Conservation (phyloP, 202 grass and related monocot genomes). For the Panicum hallii region DNA sequence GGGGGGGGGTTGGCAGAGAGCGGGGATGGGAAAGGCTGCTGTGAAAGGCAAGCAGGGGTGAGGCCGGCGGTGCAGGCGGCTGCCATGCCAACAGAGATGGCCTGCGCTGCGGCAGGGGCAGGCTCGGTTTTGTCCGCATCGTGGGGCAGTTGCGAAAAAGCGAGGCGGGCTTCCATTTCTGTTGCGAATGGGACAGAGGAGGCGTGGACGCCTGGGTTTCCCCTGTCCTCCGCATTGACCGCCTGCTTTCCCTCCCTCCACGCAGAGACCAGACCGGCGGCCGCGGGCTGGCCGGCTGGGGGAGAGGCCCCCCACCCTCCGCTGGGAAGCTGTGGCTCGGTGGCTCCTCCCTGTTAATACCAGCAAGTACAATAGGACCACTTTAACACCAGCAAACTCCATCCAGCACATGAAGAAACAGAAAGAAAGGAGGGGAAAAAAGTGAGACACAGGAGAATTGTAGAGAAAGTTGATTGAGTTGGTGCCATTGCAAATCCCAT, state of each 20-base stretch:
- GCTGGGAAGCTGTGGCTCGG: no score
- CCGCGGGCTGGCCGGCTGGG: no score
- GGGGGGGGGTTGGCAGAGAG: no score
- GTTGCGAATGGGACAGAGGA: not conserved
- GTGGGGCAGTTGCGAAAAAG: conserved; percentile 16
- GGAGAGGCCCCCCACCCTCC: no score
- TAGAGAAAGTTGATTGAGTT: no score
- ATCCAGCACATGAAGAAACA: no score
- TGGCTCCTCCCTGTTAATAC: no score
- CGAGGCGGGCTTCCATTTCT: conserved; percentile 15
- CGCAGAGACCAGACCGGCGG: not conserved
- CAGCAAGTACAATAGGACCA: no score
- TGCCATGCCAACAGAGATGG: not conserved
- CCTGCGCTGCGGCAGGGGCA: not conserved
- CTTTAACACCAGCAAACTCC: no score
- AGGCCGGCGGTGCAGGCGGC: not conserved
- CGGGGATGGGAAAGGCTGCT: not conserved
- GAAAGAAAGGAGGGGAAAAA: no score
- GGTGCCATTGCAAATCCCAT: no score
- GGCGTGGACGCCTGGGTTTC: not conserved
- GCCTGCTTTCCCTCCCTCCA: not conserved
- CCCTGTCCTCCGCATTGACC: not conserved
- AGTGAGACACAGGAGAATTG: no score
- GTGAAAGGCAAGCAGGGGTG: not conserved
- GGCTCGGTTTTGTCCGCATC: conserved; percentile 10